Evolutionary conservation across 768 basidiomycete species (phyloP).

Genomic region (Naganishia antarctica): DNA sequence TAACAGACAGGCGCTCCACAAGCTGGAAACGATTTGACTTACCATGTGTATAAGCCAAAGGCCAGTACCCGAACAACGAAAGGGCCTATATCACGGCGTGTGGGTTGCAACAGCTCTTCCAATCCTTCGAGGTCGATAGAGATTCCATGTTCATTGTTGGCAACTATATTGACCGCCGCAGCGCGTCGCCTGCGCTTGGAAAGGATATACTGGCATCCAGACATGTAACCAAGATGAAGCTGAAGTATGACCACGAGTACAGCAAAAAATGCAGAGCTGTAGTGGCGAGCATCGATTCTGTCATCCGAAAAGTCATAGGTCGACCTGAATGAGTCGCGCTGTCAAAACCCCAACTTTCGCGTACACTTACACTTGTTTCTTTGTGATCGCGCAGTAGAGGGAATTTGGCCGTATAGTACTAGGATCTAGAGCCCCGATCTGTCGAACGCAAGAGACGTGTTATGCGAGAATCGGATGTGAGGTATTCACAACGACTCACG

Average conservation of each 20-base stretch:
- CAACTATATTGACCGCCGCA: neutral
- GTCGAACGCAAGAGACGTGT: neutral
- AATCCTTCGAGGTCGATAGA: conserved; percentile 8
- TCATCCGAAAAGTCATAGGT: neutral
- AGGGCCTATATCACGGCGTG: conserved; percentile 10
- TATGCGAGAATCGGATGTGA: neutral
- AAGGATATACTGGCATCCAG: neutral
- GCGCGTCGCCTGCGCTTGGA: neutral
- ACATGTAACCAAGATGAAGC: conserved; percentile 14
- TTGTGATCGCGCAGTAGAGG: conserved; percentile 11
- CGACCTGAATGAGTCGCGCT: too few species aligned
- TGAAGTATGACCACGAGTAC: neutral
- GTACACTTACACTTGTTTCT: conserved; percentile 9
- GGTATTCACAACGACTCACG: conserved; percentile 1
- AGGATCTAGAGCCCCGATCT: neutral
- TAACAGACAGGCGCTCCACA: too few species aligned
- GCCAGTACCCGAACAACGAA: neutral
- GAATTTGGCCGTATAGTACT: neutral
- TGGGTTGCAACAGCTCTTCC: conserved; percentile 6
- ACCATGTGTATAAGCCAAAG: conserved; percentile 2
- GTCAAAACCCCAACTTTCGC: too few species aligned
- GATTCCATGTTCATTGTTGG: conserved; percentile 14
- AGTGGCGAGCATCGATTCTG: conserved; percentile 10
- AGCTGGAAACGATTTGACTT: neutral
- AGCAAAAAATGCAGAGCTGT: conserved; percentile 3